Conservation (phyloP, 108 stramenopile genomes). For the Cyclostephanos tholiformis region DNA sequence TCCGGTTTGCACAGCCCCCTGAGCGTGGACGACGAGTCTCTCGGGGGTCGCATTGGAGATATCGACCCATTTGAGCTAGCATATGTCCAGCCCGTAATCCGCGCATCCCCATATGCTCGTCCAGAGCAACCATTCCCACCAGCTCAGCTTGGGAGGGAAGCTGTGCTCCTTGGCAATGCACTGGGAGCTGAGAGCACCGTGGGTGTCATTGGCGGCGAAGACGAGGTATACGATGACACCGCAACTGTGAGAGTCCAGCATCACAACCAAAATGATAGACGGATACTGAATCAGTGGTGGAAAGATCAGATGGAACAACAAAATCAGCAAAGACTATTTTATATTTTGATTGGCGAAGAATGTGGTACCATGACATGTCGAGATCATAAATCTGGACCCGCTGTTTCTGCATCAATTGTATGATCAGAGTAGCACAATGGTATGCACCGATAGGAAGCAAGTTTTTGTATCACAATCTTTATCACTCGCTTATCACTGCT, state of each 20-base stretch:
- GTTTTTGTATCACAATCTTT: no score
- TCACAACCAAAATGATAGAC: slow-evolving; percentile 78
- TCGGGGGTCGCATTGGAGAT: slow-evolving; percentile 62
- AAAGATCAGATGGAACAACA: slow-evolving; percentile 68
- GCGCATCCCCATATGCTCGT: slow-evolving; percentile 76
- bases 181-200: slow-evolving; percentile 33
- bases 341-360: slow-evolving; percentile 79
- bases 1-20: not conserved
- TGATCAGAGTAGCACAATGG: not conserved
- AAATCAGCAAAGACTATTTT: slow-evolving; percentile 65
- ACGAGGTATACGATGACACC: slow-evolving; percentile 59
- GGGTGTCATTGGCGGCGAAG: slow-evolving; percentile 46
- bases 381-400: not conserved
- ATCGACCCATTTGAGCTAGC: slow-evolving; percentile 83
- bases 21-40: slow-evolving; percentile 51
- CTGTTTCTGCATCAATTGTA: not conserved
- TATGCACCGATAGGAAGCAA: no score
- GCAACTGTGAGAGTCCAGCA: slow-evolving; percentile 76
- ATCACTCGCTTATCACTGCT: no score
- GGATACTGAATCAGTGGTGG: slow-evolving; percentile 81
- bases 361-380: slow-evolving; percentile 68
- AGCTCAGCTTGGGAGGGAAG: slow-evolving; percentile 79
- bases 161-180: slow-evolving; percentile 41
- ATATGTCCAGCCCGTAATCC: slow-evolving; percentile 81
- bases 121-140: slow-evolving; percentile 91